Percentiles rank a stretch among this genome's conserved stretches.
phyloP scores from a whole-genome alignment of 83 land plant genomes.

The Thuja plicata region DNA sequence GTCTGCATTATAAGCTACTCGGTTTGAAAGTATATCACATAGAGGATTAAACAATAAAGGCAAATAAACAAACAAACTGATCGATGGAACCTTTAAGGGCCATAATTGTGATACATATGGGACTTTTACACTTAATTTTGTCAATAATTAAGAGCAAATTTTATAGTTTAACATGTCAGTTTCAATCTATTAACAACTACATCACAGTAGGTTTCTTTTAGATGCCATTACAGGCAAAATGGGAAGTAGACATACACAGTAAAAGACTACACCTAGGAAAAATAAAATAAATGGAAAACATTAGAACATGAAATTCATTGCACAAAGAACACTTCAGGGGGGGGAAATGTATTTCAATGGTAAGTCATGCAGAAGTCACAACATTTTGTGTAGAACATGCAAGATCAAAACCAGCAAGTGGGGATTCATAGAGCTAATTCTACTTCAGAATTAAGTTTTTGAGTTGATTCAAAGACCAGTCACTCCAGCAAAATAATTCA shows the following conservation, averaged over 20 bases:
- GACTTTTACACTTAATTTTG: background rate
- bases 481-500: background rate
- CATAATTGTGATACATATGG: too few species aligned
- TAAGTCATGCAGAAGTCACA: background rate
- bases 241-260: background rate
- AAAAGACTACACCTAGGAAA: slow-evolving; percentile 23
- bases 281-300: background rate
- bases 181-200: background rate
- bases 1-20: background rate
- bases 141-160: background rate
- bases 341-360: background rate
- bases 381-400: background rate
- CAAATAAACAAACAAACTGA: background rate
- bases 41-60: background rate
- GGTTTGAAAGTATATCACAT: background rate
- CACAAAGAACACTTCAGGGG: background rate
- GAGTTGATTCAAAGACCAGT: background rate
- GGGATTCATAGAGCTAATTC: background rate
- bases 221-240: background rate
- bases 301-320: background rate
- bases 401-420: background rate
- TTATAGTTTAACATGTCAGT: background rate
- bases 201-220: background rate
- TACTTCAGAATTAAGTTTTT: background rate
- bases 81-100: too few species aligned